phyloP scores from a whole-genome alignment of 257 asterid species.

The Capsicum baccatum region DNA sequence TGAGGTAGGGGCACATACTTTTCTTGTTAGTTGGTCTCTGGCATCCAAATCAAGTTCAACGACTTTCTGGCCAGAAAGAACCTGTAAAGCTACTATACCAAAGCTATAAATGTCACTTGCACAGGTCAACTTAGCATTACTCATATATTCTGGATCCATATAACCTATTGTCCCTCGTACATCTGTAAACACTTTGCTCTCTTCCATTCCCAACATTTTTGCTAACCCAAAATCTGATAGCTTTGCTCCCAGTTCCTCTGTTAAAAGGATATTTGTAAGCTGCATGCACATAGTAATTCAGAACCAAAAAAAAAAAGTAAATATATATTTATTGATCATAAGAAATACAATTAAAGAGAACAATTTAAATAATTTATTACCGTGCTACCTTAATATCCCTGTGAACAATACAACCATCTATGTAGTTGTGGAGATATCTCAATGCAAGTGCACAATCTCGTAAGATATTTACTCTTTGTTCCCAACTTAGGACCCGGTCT shows the following conservation, averaged over 20 bases:
- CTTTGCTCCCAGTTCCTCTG: conserved; percentile 64
- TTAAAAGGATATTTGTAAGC: conserved; percentile 84
- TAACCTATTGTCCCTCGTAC: conserved; percentile 85
- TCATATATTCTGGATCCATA: conserved; percentile 94
- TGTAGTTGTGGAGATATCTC: conserved; percentile 66
- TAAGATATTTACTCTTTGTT: conserved; percentile 65
- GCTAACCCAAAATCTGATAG: conserved; percentile 87
- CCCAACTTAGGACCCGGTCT: conserved; percentile 65
- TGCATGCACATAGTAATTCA: conserved; percentile 33
- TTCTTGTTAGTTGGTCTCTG: conserved; percentile 79
- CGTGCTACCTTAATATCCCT: conserved; percentile 75
- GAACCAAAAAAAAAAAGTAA: too few species aligned
- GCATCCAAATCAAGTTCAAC: conserved; percentile 77
- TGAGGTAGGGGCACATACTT: conserved; percentile 44
- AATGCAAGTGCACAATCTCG: conserved; percentile 79
- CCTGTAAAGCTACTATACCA: conserved; percentile 78
- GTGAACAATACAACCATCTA: conserved; percentile 80
- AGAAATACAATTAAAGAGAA: conserved; percentile 18
- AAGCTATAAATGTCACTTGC: conserved; percentile 89
- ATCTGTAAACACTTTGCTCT: conserved; percentile 80
- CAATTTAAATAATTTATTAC: not conserved
- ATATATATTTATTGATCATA: not conserved
- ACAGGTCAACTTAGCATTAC: conserved; percentile 78
- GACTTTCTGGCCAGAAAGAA: conserved; percentile 76
- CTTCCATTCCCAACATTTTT: conserved; percentile 72